Base-by-base conservation (phyloP, 768 basidiomycete species). In the Pleurotus pulmonarius region DNA sequence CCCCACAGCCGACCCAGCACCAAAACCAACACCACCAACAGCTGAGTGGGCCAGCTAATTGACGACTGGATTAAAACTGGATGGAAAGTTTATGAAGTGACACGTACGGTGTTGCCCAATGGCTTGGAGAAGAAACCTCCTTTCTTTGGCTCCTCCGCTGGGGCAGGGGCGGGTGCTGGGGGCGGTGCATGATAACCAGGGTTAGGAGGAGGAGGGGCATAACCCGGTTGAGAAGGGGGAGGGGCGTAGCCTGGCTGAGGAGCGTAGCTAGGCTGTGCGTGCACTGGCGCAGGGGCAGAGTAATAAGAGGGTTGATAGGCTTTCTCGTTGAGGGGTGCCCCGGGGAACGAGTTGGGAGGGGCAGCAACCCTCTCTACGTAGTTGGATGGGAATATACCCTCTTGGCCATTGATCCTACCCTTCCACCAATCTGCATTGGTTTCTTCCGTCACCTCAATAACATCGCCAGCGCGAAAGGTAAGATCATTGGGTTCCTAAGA, bases 341-440 rank as follows among this genome's bases (percentile, higher is more conserved):
- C 7, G n/a, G 49, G 15, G 16, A 34, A 34, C 48, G 29, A 26
- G 13, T 20, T 47, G 12, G 56, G 22, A 16, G 70, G 58, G 20
- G 63, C 64, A 16, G 54, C 52, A 25, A 86, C 57, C 61, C 78
- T 81, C 69, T 88, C 83, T 40, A 90, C 88, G 56, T 89, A 79
- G 61, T 82, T 84, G 16, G 86, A 77, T 0, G 92, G 92, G 71
- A 94, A 92, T 34, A 92, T 75, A 15, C 86, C 92, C 18, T 43
- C 51, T 59, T 83, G 77, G 56, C 70, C 77, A 40, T 82, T 79
- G 56, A 73, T 64, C 59, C 71, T 78, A n/a, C 92, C 92, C 7
- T 80, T 81, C 92, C 92, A 95, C 93, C 93, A 95, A 67, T 94
- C 91, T 4, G 71, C 66, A 58, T 92, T 90, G 49, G 82, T 88